phyloP scores from a whole-genome alignment of 805 yeast genomes.

The Priceomyces medius region DNA sequence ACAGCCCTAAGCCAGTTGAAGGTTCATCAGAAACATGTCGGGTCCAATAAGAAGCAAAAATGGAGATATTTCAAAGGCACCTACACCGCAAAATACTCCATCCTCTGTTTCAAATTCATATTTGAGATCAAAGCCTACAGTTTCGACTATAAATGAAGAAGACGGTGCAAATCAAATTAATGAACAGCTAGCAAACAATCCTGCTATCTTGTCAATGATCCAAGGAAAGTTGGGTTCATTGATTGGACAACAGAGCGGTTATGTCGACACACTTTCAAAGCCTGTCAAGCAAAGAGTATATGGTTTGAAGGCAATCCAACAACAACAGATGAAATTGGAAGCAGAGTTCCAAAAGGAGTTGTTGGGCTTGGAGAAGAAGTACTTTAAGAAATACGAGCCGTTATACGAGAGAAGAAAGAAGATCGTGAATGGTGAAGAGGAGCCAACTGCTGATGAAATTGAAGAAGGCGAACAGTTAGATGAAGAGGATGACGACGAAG shows the following conservation, averaged over 20 bases:
- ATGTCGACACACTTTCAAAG: conserved; percentile 72
- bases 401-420: conserved; percentile 70
- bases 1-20: not conserved
- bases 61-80: conserved; percentile 85
- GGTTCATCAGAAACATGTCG: conserved; percentile 52
- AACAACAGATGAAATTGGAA: conserved; percentile 76
- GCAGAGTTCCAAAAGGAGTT: conserved; percentile 89
- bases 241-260: conserved; percentile 85
- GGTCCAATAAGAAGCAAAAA: conserved; percentile 76
- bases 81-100: conserved; percentile 98
- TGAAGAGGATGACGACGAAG: conserved; percentile 49
- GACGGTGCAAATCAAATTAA: conserved; percentile 38
- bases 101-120: conserved; percentile 78
- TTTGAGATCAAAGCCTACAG: conserved; percentile 57
- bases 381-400: conserved; percentile 68
- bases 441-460: conserved; percentile 78
- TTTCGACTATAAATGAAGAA: conserved; percentile 70
- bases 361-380: conserved; percentile 81
- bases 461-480: conserved; percentile 74
- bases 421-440: conserved; percentile 67
- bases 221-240: conserved; percentile 84
- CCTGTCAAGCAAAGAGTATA: conserved; percentile 71
- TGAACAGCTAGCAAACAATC: conserved; percentile 66
- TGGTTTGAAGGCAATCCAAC: conserved; percentile 81
- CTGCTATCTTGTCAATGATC: conserved; percentile 80